Evolutionary conservation across 495 filamentous ascomycete species (phyloP), one percentile per base, ranked within the genome.

Genomic region (Daldinia caldariorum): DNA sequence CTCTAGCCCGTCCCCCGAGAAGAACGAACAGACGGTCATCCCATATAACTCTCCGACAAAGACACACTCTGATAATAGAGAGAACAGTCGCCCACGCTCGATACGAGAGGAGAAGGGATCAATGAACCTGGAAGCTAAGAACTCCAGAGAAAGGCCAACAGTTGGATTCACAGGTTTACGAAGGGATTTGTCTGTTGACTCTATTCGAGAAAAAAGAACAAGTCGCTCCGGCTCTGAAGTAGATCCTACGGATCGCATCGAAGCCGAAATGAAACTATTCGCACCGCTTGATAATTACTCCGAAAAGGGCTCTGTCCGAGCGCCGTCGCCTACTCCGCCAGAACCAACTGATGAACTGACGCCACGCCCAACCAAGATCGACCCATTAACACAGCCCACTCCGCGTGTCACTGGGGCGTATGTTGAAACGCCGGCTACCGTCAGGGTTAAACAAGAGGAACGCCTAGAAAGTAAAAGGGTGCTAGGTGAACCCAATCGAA

Each of bases 201-300:
- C 82, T 13, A 50, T 74, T 22, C 70, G 69, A 22, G 73, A 76
- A 58, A 83, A 82, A 55, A 68, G 75, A 32, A 71, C 75, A n/a
- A 83, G 79, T 66, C 66, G 75, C 43, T 74, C 76, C 26, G 77
- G 79, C 34, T 87, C 85, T 20, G 84, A 87, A 47, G 76, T 74
- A n/a, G 85, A 87, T 66, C 85, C 85, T 6, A 83, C 81, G 20
- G 85, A 86, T 61, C 82, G 85, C 16, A 87, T 87, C 20, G 78
- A 84, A 43, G 82, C 79, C 14, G 85, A 87, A 67, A 81, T 84
- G 71, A 81, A 80, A 38, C 80, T 87, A 2, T 87, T 87, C 61
- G 85, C 85, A 10, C 82, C 83, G 0, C 74, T 76, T 51, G 85
- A 87, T 32, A 83, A 83, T 60, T 81, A 83, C 41, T 87, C 85